Base-by-base conservation (phyloP, 768 basidiomycete genomes). In the Xerocomellus chrysenteron region DNA sequence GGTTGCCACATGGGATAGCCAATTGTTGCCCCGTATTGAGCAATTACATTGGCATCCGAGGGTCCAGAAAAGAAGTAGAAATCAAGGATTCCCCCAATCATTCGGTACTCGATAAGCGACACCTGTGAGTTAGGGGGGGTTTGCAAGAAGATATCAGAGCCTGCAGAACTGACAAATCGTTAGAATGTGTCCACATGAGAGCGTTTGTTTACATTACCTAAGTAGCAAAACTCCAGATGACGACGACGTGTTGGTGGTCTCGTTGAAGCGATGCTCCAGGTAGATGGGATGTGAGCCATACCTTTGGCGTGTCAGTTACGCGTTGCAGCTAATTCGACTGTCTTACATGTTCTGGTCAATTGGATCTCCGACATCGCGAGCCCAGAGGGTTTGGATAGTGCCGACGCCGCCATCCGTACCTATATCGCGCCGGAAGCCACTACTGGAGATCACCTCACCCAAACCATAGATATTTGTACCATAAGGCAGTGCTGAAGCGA, bases 161-260 rank as follows among this genome's bases (percentile, higher is more conserved):
- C 89, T 30, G 85, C 79, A 17, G 88, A 76, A 66, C 86, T 87
- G 50, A 36, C 12, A 48, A 52, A 55, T 59, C 39, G 59, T 57
- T 52, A 50, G 39, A 55, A 44, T 46, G 2, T 12, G 46, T 51
- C 33, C 37, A 43, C n/a, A 14, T 39, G 52, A 28, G 45, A 33
- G 28, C 37, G n/a, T 47, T 16, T 30, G 14, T 40, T 40, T 47
- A 14, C 40, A 60, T 21, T 66, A 85, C 85, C 80, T 88, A 57
- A 87, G 77, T 19, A 90, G 68, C 64, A 92, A 88, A 39, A 92
- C 88, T 30, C 90, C 90, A 70, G 91, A 90, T 0, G 88, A 82
- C 47, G 78, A 74, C 1, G 86, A 82, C 7, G 65, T 78, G 35
- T 77, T 75, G 1, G 82, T 79, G 2, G 70, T 71, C 21, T 73